These are phyloP conservation scores for Beauveria medogensis DNA, from an alignment of 2,329 filamentous ascomycete genomes.

Conservation along the genomic window DNA sequence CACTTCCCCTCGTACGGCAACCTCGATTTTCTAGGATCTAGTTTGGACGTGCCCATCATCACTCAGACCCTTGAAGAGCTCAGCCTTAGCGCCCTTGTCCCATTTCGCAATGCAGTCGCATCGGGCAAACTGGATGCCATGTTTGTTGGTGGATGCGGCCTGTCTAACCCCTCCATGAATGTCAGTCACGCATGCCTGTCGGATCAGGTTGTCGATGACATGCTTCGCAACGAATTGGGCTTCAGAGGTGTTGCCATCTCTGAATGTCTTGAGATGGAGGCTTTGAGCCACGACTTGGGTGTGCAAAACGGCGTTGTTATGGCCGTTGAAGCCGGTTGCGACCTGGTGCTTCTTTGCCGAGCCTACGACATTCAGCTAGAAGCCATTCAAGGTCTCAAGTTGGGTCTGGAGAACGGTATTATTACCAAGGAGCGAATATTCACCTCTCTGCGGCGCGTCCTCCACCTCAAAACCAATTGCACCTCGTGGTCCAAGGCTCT, in stretches of 20 bases:
- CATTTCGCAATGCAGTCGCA: conserved; percentile 82
- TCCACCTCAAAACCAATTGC: conserved; percentile 74
- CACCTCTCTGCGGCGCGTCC: conserved; percentile 69
- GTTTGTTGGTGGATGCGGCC: conserved; percentile 92
- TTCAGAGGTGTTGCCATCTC: conserved; percentile 92
- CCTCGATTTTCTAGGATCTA: conserved; percentile 84
- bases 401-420: conserved; percentile 84
- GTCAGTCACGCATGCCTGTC: conserved; percentile 93
- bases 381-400: conserved; percentile 80
- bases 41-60: conserved; percentile 87
- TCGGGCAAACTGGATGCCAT: conserved; percentile 80
- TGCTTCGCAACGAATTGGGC: conserved; percentile 78
- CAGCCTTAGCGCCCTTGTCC: conserved; percentile 82
- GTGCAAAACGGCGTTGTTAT: conserved; percentile 94
- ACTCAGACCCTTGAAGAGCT: conserved; percentile 90
- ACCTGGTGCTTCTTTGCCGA: conserved; percentile 80
- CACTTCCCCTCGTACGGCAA: conserved; percentile 97
- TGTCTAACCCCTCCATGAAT: conserved; percentile 84
- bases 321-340: conserved; percentile 94
- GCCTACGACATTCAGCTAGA: conserved; percentile 85
- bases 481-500: conserved; percentile 88
- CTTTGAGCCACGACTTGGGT: conserved; percentile 90
- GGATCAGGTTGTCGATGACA: conserved; percentile 84
- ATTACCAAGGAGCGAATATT: conserved; percentile 73
- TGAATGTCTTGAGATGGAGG: conserved; percentile 95